A percentile compares a stretch with the other conserved stretches of the same genome.
These are phyloP conservation scores for Lichtheimia hyalospora DNA, from an alignment of 371 early-diverging fungal genomes.

Conservation along the genomic window DNA sequence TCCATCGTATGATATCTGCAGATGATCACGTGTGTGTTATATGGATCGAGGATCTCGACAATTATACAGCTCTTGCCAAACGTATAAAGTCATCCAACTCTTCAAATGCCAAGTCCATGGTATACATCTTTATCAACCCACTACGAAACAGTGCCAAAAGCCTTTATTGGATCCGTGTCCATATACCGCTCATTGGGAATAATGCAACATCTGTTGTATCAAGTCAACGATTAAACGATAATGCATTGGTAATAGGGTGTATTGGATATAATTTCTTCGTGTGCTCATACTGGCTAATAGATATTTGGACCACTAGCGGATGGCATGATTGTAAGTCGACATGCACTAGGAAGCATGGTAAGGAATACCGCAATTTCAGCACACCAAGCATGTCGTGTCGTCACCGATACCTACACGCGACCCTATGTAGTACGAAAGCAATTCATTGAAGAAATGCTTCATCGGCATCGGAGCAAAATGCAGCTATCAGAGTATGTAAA, in stretches of 20 bases:
- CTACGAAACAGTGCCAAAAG: constrained; percentile 49
- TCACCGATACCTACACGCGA: constrained; percentile 56
- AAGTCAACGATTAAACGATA: constrained; percentile 44
- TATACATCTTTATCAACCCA: constrained; percentile 63
- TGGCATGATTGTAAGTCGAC: constrained; percentile 70
- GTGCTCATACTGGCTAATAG: constrained; percentile 21
- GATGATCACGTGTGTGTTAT: constrained; percentile 65
- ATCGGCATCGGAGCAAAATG: constrained; percentile 46
- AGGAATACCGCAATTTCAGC: constrained; percentile 73
- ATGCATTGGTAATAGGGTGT: constrained; percentile 39
- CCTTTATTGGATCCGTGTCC: constrained; percentile 59
- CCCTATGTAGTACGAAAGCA: constrained; percentile 59
- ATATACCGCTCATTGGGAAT: constrained; percentile 27
- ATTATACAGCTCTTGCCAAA: constrained; percentile 32
- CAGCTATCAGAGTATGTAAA: constrained; percentile 50
- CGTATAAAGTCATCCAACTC: constrained; percentile 30
- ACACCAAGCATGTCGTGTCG: constrained; percentile 59
- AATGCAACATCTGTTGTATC: constrained; percentile 27
- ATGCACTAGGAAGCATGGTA: constrained; percentile 67
- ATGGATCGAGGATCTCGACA: constrained; percentile 63
- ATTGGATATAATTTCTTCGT: neutral
- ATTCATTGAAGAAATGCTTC: constrained; percentile 60
- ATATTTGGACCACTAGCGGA: constrained; percentile 73
- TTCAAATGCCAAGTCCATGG: constrained; percentile 31
- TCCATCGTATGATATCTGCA: constrained; percentile 40